Percentiles rank a stretch among this genome's conserved stretches.
phyloP scores from a whole-genome alignment of 305 asterid genomes.

The Fraxinus sp. region DNA sequence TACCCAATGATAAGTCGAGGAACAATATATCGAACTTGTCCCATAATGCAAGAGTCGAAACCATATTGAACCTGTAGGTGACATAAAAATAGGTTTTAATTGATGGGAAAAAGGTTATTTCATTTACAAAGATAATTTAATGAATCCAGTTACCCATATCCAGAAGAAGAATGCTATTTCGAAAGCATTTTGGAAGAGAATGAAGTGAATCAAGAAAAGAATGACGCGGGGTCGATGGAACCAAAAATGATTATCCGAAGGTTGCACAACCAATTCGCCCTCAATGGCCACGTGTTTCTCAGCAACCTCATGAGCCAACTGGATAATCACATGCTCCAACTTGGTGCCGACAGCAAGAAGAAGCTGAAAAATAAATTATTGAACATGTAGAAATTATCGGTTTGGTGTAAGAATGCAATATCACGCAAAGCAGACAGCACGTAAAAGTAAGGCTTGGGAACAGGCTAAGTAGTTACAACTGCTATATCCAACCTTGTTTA shows the following conservation, averaged over 20 bases:
- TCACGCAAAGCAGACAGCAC: background rate
- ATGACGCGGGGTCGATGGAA: conserved; percentile 70
- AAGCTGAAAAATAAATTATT: conserved; percentile 45
- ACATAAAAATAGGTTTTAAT: background rate
- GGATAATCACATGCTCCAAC: conserved; percentile 82
- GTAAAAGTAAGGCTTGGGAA: background rate
- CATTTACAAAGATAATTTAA: background rate
- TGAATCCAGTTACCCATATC: conserved; percentile 74
- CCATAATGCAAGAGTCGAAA: conserved; percentile 94
- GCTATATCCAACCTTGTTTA: background rate
- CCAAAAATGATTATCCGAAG: conserved; percentile 94
- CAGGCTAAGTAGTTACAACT: background rate
- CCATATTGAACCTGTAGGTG: conserved; percentile 69
- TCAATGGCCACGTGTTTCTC: conserved; percentile 87
- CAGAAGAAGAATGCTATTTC: conserved; percentile 98
- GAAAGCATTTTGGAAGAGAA: conserved; percentile 94
- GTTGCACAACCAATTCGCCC: conserved; percentile 81
- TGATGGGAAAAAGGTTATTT: background rate
- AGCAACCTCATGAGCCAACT: conserved; percentile 89
- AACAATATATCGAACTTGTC: conserved; percentile 56
- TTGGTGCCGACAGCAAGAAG: conserved; percentile 88
- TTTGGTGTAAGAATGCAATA: background rate
- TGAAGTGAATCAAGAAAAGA: conserved; percentile 79
- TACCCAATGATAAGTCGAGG: conserved; percentile 95
- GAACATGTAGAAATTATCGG: background rate